Evolutionary conservation across 2,329 filamentous ascomycete species (phyloP).

Genomic region (Pleoardoris graminearum): DNA sequence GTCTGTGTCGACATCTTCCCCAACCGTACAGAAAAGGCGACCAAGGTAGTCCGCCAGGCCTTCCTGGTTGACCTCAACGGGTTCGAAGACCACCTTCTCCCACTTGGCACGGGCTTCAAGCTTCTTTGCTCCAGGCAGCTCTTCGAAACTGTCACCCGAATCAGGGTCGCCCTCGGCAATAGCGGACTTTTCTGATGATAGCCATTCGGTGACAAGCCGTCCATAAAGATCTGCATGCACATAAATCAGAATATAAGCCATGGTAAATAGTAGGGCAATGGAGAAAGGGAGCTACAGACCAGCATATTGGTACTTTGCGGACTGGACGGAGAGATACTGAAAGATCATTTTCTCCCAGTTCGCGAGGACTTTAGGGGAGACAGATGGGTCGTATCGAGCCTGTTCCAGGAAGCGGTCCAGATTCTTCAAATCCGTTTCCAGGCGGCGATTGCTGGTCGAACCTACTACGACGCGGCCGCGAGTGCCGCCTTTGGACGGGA

Average conservation of each 20-base stretch:
- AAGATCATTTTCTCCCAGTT: constrained; percentile 38
- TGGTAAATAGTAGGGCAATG: too few relatives aligned
- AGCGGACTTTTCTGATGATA: constrained; percentile 30
- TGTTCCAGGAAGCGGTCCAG: constrained; percentile 43
- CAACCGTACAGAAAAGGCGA: constrained; percentile 23
- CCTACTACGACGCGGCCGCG: constrained; percentile 24
- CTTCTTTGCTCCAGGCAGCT: constrained; percentile 35
- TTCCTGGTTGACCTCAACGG: constrained; percentile 25
- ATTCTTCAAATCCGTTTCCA: constrained; percentile 37
- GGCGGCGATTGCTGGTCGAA: constrained; percentile 21
- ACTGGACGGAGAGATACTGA: constrained; percentile 41
- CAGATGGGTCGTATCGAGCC: constrained; percentile 41
- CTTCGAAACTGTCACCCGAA: constrained; percentile 36
- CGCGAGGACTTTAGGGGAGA: constrained; percentile 37
- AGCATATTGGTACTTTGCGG: constrained; percentile 38
- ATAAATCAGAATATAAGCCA: background rate
- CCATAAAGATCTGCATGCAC: constrained; percentile 37
- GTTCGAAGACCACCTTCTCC: constrained; percentile 40
- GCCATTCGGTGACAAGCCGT: constrained; percentile 43
- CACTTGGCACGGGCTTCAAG: constrained; percentile 33
- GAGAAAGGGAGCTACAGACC: background rate
- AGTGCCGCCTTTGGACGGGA: constrained; percentile 9
- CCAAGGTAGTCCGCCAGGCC: constrained; percentile 30
- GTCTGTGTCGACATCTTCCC: constrained; percentile 18
- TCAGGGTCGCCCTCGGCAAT: constrained; percentile 25